A percentile compares a stretch with the other conserved stretches of the same genome.
Evolutionary conservation across 305 asterid genomes (phyloP).

Genomic region (Andrographis paniculata): DNA sequence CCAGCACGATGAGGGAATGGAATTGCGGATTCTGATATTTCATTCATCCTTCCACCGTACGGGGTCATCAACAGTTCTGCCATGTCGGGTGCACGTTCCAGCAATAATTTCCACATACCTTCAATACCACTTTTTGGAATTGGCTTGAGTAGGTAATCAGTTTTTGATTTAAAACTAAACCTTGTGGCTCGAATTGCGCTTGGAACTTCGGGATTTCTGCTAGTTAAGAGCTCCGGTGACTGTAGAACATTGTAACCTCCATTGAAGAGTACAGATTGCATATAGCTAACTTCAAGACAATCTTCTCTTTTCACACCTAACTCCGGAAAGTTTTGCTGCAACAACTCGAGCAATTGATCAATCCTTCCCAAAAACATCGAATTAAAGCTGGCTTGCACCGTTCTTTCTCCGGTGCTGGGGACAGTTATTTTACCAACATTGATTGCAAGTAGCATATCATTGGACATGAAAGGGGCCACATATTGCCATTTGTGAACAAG

Average conservation of each 20-base stretch:
- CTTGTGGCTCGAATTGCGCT: background rate
- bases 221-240: conserved; percentile 13
- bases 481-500: conserved; percentile 20
- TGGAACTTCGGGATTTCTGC: conserved; percentile 12
- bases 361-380: conserved; percentile 21
- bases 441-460: conserved; percentile 1
- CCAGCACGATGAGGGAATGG: conserved; percentile 42
- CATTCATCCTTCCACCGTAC: conserved; percentile 31
- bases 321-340: conserved; percentile 24
- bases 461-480: conserved; percentile 8
- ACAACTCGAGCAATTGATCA: conserved; percentile 7
- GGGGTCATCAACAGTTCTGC: conserved; percentile 23
- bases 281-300: conserved; percentile 32
- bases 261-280: conserved; percentile 18
- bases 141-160: conserved; percentile 22
- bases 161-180: conserved; percentile 21
- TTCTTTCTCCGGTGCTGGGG: background rate
- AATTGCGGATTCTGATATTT: conserved; percentile 18
- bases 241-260: conserved; percentile 3
- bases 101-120: conserved; percentile 18
- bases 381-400: background rate
- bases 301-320: conserved; percentile 21
- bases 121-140: conserved; percentile 22
- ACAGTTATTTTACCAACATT: no score
- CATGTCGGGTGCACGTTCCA: conserved; percentile 12